Evolutionary conservation across 129 eudicot species (phyloP), one percentile per base, ranked within the genome.

Genomic region (Gnaphalium uliginosum): DNA sequence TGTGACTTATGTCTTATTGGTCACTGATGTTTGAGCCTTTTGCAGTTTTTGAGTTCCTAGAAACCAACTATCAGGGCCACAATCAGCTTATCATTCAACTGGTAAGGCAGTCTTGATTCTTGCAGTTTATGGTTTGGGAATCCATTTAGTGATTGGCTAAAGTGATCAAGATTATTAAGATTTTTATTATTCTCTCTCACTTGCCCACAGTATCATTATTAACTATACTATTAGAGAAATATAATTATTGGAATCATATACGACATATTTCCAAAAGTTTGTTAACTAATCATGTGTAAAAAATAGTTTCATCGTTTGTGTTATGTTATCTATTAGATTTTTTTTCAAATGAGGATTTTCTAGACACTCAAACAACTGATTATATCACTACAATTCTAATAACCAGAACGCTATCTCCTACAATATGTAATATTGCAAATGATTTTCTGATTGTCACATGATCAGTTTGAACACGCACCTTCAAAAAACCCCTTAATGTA

Each of bases 1-100:
- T 39, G 25, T 23, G 50, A 79, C 43, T 74, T 26, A 18, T 56
- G 69, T 73, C 21, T 79, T 17, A 25, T 25, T 41, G 53, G 65
- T 74, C 58, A 72, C 82, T 84, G 74, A 82, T 72, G 0, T 59
- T 22, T 24, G 73, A 80, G 54, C 14, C 69, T 71, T 80, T 41
- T 85, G 78, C 90, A 91, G 97, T 83, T 81, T 91, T 91, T 85
- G 85, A 85, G 68, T 91, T 91, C 75, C 76, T 91, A 63, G 72
- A 85, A 80, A 73, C 76, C 41, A 87, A 91, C 33, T 91, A 86
- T 83, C 85, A 79, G 78, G 76, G 26, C 56, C 86, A 86, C 79
- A 75, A 75, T 30, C 90, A 83, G 71, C 81, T 63, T 71, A 88
- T 91, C 54, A 71, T 88, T 70, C 83, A 81, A 60, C 72, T 91